Percentiles rank a stretch among this genome's conserved stretches.
phyloP scores from a whole-genome alignment of 2,329 filamentous ascomycete genomes.

The Ramularia endophylla region DNA sequence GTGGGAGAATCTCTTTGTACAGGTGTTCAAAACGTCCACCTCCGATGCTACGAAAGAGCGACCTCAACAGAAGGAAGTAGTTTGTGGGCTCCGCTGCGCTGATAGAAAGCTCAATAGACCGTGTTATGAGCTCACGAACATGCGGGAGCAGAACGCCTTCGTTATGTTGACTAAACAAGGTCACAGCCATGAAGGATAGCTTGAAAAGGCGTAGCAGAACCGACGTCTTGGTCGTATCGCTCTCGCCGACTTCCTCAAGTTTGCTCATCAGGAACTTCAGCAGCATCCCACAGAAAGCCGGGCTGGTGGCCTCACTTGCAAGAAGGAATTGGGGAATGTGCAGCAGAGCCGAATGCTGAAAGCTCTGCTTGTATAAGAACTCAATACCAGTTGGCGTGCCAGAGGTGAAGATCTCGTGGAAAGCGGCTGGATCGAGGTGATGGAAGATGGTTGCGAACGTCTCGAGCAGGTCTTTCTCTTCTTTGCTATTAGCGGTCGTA shows the following conservation, averaged over 20 bases:
- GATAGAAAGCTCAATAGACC: constrained; percentile 93
- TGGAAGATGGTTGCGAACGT: constrained; percentile 98
- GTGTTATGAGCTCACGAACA: constrained; percentile 94
- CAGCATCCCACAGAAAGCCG: constrained; percentile 97
- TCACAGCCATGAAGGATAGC: constrained; percentile 98
- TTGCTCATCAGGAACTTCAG: constrained; percentile 95
- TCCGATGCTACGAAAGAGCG: constrained; percentile 91
- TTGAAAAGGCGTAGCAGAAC: constrained; percentile 95
- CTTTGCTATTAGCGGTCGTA: constrained; percentile 63
- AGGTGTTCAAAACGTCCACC: constrained; percentile 96
- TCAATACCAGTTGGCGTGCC: constrained; percentile 64
- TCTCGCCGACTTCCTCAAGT: constrained; percentile 89
- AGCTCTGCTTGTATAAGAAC: constrained; percentile 94
- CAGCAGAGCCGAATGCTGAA: constrained; percentile 87
- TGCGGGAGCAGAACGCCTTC: constrained; percentile 93
- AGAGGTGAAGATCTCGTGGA: constrained; percentile 81
- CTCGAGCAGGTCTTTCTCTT: constrained; percentile 95
- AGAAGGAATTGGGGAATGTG: constrained; percentile 98
- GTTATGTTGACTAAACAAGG: constrained; percentile 88
- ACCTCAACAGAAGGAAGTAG: constrained; percentile 89
- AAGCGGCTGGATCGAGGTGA: constrained; percentile 95
- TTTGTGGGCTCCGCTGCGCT: constrained; percentile 98
- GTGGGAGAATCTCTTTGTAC: constrained; percentile 94
- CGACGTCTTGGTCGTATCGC: constrained; percentile 85
- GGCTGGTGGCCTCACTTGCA: constrained; percentile 96